Percentiles rank a stretch among this genome's conserved stretches.
phyloP scores from a whole-genome alignment of 2,329 filamentous ascomycete genomes.

The Atkinsonella texensis region DNA sequence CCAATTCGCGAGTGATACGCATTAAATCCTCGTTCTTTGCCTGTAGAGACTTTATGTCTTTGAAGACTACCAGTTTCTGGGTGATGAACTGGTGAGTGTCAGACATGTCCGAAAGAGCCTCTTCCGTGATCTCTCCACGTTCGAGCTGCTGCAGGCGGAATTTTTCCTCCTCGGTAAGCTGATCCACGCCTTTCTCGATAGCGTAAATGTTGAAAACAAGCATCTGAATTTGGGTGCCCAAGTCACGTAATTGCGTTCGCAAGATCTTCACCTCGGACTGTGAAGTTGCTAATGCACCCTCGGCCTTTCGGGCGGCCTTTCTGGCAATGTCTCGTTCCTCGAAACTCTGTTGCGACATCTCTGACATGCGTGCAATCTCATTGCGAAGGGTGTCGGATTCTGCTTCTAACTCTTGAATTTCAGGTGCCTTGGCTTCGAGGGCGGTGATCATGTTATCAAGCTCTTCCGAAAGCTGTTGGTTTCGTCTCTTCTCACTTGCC shows the following conservation, averaged over 20 bases:
- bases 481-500: slow-evolving; percentile 60
- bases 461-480: slow-evolving; percentile 60
- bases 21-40: slow-evolving; percentile 79
- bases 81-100: slow-evolving; percentile 85
- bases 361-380: slow-evolving; percentile 76
- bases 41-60: slow-evolving; percentile 72
- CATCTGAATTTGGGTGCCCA: slow-evolving; percentile 82
- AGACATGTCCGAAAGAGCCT: slow-evolving; percentile 60
- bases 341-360: slow-evolving; percentile 69
- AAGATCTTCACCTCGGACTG: slow-evolving; percentile 66
- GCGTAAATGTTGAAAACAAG: slow-evolving; percentile 79
- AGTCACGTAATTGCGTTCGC: slow-evolving; percentile 75
- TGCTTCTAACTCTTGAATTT: slow-evolving; percentile 72
- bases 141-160: slow-evolving; percentile 67
- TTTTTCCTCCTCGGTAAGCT: slow-evolving; percentile 59
- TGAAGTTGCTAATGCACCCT: slow-evolving; percentile 53
- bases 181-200: slow-evolving; percentile 64
- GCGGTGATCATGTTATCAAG: slow-evolving; percentile 79
- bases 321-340: slow-evolving; percentile 68
- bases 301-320: slow-evolving; percentile 67
- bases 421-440: slow-evolving; percentile 74
- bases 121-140: slow-evolving; percentile 60
- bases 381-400: slow-evolving; percentile 71
- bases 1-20: slow-evolving; percentile 70
- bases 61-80: slow-evolving; percentile 80